phyloP scores from a whole-genome alignment of 164 flowering plant species.

The Annona squamosa region DNA sequence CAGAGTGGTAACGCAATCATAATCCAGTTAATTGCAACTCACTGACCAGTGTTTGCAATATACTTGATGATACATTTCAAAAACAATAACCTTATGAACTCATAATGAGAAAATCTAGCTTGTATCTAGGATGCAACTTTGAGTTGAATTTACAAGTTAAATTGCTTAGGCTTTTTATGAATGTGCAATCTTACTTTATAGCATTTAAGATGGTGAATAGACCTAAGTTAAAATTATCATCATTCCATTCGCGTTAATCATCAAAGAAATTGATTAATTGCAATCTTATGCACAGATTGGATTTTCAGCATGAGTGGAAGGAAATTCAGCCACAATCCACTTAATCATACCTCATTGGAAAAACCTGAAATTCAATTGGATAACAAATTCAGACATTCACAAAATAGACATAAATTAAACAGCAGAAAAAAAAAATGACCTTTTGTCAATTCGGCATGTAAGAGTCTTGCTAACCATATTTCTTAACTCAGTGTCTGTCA shows the following conservation, averaged over 20 bases:
- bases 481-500: conserved; percentile 88
- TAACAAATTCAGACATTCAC: background rate
- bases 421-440: conserved; percentile 26
- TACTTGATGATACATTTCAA: too few species aligned
- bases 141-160: background rate
- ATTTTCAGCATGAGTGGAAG: background rate
- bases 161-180: too few species aligned
- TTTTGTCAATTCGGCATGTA: conserved; percentile 89
- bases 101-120: background rate
- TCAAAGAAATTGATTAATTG: too few species aligned
- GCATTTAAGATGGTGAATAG: background rate
- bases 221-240: background rate
- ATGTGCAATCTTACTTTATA: too few species aligned
- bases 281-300: background rate
- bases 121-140: background rate
- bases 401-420: background rate
- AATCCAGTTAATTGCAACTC: too few species aligned
- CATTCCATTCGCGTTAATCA: background rate
- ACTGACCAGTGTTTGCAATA: too few species aligned
- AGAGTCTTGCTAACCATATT: conserved; percentile 85
- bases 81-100: too few species aligned
- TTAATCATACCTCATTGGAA: background rate
- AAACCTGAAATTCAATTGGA: background rate
- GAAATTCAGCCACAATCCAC: background rate
- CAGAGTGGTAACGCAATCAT: too few species aligned